Evolutionary conservation across 2,329 filamentous ascomycete genomes (phyloP).

Genomic region (Fusarium marasasianum): DNA sequence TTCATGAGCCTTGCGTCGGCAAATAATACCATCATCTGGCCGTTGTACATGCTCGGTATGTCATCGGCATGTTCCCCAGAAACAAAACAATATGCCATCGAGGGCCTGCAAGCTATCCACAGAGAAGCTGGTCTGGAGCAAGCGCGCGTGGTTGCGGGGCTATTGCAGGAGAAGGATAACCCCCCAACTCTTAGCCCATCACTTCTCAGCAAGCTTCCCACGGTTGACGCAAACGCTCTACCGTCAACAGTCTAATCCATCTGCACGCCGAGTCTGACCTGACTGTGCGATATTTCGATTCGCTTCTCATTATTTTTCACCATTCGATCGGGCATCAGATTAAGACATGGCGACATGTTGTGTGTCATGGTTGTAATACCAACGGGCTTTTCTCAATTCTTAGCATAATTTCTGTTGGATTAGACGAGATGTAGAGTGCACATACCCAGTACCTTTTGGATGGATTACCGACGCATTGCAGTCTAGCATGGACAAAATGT

Average conservation of each 20-base stretch:
- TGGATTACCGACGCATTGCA: background rate
- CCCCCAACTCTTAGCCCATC: background rate
- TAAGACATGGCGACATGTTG: constrained; percentile 7
- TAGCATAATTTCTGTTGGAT: constrained; percentile 27
- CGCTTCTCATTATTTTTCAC: background rate
- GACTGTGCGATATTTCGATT: background rate
- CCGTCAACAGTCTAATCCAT: constrained; percentile 42
- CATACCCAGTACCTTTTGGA: constrained; percentile 27
- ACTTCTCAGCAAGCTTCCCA: constrained; percentile 40
- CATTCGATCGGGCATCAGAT: constrained; percentile 1
- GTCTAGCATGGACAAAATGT: background rate
- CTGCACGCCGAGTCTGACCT: background rate
- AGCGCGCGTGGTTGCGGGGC: constrained; percentile 54
- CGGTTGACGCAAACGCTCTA: constrained; percentile 36
- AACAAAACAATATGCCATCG: constrained; percentile 56
- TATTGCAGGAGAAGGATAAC: constrained; percentile 51
- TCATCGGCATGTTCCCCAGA: constrained; percentile 55
- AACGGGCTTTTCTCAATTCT: constrained; percentile 18
- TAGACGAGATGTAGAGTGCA: constrained; percentile 16
- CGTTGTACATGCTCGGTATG: constrained; percentile 59
- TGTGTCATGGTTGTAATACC: constrained; percentile 10
- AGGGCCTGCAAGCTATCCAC: constrained; percentile 56
- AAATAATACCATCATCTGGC: constrained; percentile 61
- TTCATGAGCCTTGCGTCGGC: constrained; percentile 60
- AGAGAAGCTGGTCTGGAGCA: constrained; percentile 58